Percentiles rank a stretch among this genome's conserved stretches.
These are phyloP conservation scores for Aspergillus aculeatinus DNA, from an alignment of 2,329 filamentous ascomycete genomes.

Conservation along the genomic window DNA sequence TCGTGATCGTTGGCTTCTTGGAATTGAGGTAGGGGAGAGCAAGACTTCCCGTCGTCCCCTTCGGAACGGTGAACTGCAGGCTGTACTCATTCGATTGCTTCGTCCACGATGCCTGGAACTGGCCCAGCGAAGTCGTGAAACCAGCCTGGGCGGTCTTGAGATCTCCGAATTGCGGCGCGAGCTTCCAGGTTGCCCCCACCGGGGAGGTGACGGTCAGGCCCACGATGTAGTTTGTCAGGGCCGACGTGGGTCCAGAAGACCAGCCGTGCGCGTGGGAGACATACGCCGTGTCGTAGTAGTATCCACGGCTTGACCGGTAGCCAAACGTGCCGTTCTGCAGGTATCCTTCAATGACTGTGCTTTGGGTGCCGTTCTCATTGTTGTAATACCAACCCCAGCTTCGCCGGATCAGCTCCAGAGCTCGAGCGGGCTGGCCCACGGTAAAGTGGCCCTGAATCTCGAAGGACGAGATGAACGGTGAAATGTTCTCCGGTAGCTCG, in stretches of 20 bases:
- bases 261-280: constrained; percentile 47
- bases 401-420: constrained; percentile 56
- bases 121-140: constrained; percentile 48
- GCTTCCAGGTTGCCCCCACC: constrained; percentile 43
- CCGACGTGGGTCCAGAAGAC: constrained; percentile 44
- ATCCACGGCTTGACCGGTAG: constrained; percentile 56
- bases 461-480: constrained; percentile 59
- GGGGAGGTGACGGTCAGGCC: constrained; percentile 45
- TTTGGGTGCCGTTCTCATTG: constrained; percentile 58
- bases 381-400: constrained; percentile 63
- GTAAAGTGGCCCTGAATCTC: constrained; percentile 60
- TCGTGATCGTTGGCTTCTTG: constrained; percentile 26
- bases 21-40: constrained; percentile 24
- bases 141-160: constrained; percentile 45
- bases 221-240: constrained; percentile 47
- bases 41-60: constrained; percentile 23
- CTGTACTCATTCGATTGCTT: constrained; percentile 18
- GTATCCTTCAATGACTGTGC: constrained; percentile 61
- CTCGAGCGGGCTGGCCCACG: constrained; percentile 49
- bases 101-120: constrained; percentile 22
- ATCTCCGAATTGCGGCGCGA: constrained; percentile 48
- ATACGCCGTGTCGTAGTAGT: constrained; percentile 49
- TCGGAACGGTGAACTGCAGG: constrained; percentile 23
- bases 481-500: constrained; percentile 58
- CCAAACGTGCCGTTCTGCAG: constrained; percentile 56